These are phyloP conservation scores for Aureobasidium pullulans DNA, from an alignment of 2,329 filamentous ascomycete species.

Conservation along the genomic window DNA sequence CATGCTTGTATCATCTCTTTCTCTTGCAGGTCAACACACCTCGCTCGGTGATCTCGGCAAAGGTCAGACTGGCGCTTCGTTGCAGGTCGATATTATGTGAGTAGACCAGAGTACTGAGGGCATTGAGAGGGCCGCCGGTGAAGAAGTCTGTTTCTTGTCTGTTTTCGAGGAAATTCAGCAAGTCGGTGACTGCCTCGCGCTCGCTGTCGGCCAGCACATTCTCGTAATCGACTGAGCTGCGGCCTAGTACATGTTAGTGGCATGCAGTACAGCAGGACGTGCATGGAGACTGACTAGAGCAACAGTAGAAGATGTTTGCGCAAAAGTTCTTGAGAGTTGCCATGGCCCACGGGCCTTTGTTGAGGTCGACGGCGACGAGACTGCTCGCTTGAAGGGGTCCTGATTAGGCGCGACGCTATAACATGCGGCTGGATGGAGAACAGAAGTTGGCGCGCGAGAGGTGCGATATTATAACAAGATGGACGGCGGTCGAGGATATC, in stretches of 20 bases:
- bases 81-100: slow-evolving; percentile 98
- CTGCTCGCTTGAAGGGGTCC: neutral
- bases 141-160: slow-evolving; percentile 98
- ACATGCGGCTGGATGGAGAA: neutral
- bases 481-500: neutral
- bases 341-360: slow-evolving; percentile 14
- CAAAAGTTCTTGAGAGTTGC: slow-evolving; percentile 25
- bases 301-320: slow-evolving; percentile 27
- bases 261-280: neutral
- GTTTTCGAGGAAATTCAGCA: slow-evolving; percentile 93
- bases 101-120: slow-evolving; percentile 91
- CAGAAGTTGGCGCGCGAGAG: neutral
- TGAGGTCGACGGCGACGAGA: neutral
- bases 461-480: slow-evolving; percentile 2
- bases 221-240: slow-evolving; percentile 39
- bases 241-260: slow-evolving; percentile 25
- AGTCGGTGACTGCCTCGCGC: slow-evolving; percentile 90
- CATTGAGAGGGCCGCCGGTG: slow-evolving; percentile 85
- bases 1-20: neutral
- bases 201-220: slow-evolving; percentile 77
- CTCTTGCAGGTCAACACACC: slow-evolving; percentile 48
- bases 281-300: slow-evolving; percentile 21
- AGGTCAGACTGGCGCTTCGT: slow-evolving; percentile 92
- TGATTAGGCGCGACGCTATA: slow-evolving; percentile 1
- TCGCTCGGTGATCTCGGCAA: slow-evolving; percentile 97